Percentiles rank a stretch among this genome's conserved stretches.
These are phyloP conservation scores for Lactarius quietus DNA, from an alignment of 768 basidiomycete species.

Conservation along the genomic window DNA sequence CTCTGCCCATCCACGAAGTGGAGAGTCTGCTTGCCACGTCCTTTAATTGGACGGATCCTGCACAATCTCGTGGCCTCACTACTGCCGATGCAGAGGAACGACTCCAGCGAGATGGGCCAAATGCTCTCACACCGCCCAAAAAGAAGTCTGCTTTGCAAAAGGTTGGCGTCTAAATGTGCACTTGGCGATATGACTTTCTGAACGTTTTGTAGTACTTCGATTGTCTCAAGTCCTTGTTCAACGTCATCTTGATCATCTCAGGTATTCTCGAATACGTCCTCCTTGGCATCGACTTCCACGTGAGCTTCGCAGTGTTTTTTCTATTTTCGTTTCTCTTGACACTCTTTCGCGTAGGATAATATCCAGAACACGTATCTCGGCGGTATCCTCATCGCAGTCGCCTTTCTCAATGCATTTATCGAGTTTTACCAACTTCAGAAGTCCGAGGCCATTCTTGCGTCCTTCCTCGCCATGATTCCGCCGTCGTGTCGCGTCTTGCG, in stretches of 20 bases:
- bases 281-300: conserved; percentile 59
- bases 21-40: conserved; percentile 43
- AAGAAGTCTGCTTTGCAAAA: conserved; percentile 63
- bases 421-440: conserved; percentile 72
- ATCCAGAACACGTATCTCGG: conserved; percentile 67
- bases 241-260: conserved; percentile 62
- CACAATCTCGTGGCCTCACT: conserved; percentile 48
- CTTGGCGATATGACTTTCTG: background rate
- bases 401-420: conserved; percentile 66
- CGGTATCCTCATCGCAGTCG: conserved; percentile 62
- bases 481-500: conserved; percentile 63
- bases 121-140: conserved; percentile 62
- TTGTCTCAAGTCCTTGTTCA: conserved; percentile 58
- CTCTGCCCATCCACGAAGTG: conserved; percentile 41
- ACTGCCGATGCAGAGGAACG: conserved; percentile 49
- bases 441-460: conserved; percentile 67
- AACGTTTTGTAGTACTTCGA: conserved; percentile 50
- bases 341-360: conserved; percentile 40
- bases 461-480: conserved; percentile 72
- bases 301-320: conserved; percentile 26
- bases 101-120: conserved; percentile 55
- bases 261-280: conserved; percentile 64
- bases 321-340: conserved; percentile 16
- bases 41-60: conserved; percentile 52
- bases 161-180: conserved; percentile 35